Conservation (phyloP, 805 yeast genomes). For the Pichia gijzeniarum region DNA sequence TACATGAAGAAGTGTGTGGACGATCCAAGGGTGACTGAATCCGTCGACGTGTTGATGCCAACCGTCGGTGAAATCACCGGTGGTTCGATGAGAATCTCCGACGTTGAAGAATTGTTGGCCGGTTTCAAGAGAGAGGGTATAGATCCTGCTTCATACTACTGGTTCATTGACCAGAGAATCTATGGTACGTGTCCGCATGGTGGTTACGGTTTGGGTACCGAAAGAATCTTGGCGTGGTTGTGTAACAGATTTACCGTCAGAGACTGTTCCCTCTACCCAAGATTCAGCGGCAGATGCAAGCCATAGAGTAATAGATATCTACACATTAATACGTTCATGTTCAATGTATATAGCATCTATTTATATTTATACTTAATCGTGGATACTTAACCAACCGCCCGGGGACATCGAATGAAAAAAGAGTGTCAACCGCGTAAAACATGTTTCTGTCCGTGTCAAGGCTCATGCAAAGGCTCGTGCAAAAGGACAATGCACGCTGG, state of each 20-base stretch:
- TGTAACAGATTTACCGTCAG: conserved; percentile 97
- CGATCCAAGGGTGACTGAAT: conserved; percentile 93
- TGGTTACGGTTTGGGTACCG: conserved; percentile 98
- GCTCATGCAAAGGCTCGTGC: no score
- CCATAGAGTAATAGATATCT: no score
- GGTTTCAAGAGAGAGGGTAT: conserved; percentile 93
- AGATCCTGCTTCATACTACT: conserved; percentile 78
- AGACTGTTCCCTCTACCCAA: conserved; percentile 96
- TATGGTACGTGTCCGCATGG: conserved; percentile 99
- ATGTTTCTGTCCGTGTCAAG: no score
- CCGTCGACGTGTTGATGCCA: conserved; percentile 98
- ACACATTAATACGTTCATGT: no score
- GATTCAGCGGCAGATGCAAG: conserved; percentile 96
- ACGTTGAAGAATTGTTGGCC: conserved; percentile 72
- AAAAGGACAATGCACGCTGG: no score
- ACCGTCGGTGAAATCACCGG: conserved; percentile 98
- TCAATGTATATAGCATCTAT: no score
- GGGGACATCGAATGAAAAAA: no score
- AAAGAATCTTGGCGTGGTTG: conserved; percentile 96
- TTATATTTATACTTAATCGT: no score
- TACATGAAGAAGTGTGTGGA: conserved; percentile 92
- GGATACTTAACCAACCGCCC: no score
- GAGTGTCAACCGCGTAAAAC: no score
- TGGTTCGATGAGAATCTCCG: conserved; percentile 95
- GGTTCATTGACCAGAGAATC: conserved; percentile 93